Evolutionary conservation across 176 grass and related monocot genomes (phyloP), one percentile per base, ranked within the genome.

Genomic region (Aegilops longissima): DNA sequence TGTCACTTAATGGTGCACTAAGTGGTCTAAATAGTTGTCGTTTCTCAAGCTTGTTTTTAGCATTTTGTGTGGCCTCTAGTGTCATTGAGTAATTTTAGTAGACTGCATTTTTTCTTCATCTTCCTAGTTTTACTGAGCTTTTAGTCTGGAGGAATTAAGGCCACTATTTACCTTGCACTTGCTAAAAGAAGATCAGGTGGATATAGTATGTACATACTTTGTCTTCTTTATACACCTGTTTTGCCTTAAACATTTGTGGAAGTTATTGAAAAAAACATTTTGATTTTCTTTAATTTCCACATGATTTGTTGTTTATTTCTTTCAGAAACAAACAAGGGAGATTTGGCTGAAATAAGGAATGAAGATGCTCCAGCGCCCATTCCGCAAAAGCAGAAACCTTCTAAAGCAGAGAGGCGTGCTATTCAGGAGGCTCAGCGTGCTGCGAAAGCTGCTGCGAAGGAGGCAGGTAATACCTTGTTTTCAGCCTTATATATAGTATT

Each of bases 311-410:
- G 45, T 88, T 10, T 91, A 45, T 75, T 80, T 78, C 9, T 87
- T 94, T 56, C 92, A 96, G 94, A 96, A 89, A 87, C 88, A 82
- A 89, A 77, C 85, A 90, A 82, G 74, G 67, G 77, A 61, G 62
- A 80, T 88, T 82, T 90, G 68, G 47, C 59, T 76, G 80, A 87
- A 87, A 20, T 40, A 45, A 42, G 14, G 49, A 91, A 80, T 29
- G 85, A 81, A 17, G 77, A 77, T 76, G 81, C 70, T n/a, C 81
- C 69, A n/a, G 8, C 14, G 13, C 65, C 88, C 51, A 87, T 74
- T 69, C 35, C 84, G 76, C 87, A 84, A 66, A 98, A 99, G 73
- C 87, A 85, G 73, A 98, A 96, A 88, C 87, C 86, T 76, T 91
- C 92, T 24, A 87, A 87, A 80, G 81, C 85, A 76, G 89, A 91